Conservation (phyloP, 176 grass and related monocot genomes). For the Rhynchospora pubera region DNA sequence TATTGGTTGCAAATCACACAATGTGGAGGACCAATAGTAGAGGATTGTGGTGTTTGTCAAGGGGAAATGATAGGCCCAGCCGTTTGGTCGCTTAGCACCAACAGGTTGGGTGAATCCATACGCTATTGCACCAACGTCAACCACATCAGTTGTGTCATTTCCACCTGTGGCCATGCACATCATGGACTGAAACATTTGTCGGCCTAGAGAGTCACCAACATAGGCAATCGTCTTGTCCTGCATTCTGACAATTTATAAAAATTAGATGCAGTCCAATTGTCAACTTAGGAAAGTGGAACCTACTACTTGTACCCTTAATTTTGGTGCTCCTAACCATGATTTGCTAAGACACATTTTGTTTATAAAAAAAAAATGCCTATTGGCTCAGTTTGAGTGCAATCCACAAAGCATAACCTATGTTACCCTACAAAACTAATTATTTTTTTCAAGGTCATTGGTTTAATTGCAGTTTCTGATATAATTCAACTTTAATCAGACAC, state of each 20-base stretch:
- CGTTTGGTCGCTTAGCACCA: slow-evolving; percentile 59
- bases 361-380: background rate
- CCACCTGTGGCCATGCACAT: slow-evolving; percentile 88
- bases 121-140: slow-evolving; percentile 44
- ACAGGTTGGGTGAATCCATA: slow-evolving; percentile 46
- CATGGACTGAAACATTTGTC: slow-evolving; percentile 90
- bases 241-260: slow-evolving; percentile 65
- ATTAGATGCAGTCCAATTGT: slow-evolving; percentile 17
- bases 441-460: background rate
- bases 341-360: background rate
- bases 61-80: slow-evolving; percentile 76
- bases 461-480: background rate
- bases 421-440: background rate
- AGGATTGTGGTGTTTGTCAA: slow-evolving; percentile 82
- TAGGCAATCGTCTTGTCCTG: slow-evolving; percentile 85
- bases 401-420: background rate
- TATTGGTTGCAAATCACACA: slow-evolving; percentile 73
- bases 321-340: too few relatives aligned
- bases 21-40: slow-evolving; percentile 77
- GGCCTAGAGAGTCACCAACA: slow-evolving; percentile 85
- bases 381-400: background rate
- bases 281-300: background rate
- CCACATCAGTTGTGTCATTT: slow-evolving; percentile 36
- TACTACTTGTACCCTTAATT: background rate
- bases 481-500: background rate